phyloP scores from a whole-genome alignment of 1,139 yeast genomes.

The Hyphopichia burtonii region DNA sequence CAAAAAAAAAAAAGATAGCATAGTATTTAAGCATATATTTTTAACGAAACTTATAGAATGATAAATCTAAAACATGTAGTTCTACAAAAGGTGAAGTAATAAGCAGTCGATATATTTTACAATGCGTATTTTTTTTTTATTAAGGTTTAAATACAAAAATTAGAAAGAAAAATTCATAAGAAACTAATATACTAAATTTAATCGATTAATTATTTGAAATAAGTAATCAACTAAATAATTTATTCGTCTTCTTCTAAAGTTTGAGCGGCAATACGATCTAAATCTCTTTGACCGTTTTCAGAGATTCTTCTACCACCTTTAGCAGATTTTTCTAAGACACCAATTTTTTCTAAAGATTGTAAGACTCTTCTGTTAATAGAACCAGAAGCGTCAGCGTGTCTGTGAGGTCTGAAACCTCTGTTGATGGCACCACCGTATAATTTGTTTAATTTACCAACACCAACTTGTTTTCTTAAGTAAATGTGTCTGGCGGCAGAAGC shows the following conservation, averaged over 20 bases:
- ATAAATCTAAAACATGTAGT: too few species aligned
- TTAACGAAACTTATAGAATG: background rate
- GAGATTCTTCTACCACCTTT: constrained; percentile 99
- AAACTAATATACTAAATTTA: constrained; percentile 3
- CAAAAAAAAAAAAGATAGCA: background rate
- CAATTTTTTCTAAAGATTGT: constrained; percentile 98
- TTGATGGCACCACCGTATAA: constrained; percentile 98
- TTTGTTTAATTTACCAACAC: constrained; percentile 99
- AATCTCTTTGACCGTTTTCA: constrained; percentile 99
- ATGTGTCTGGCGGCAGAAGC: constrained; percentile 99
- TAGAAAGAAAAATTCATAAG: constrained; percentile 3
- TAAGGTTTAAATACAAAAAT: constrained; percentile 5
- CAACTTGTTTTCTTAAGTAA: constrained; percentile 99
- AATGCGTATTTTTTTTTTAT: constrained; percentile 4
- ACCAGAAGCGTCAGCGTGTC: constrained; percentile 99
- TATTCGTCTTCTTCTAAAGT: constrained; percentile 89
- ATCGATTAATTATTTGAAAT: background rate
- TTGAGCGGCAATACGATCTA: constrained; percentile 99
- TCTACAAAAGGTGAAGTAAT: too few species aligned
- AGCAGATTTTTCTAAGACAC: constrained; percentile 93
- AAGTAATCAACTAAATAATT: constrained; percentile 19
- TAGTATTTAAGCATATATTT: background rate
- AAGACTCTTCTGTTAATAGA: constrained; percentile 98
- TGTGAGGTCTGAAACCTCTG: constrained; percentile 99
- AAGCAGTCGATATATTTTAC: background rate